Evolutionary conservation across 805 yeast species (phyloP), one percentile per base, ranked within the genome.

Genomic region (Candida berthetii): DNA sequence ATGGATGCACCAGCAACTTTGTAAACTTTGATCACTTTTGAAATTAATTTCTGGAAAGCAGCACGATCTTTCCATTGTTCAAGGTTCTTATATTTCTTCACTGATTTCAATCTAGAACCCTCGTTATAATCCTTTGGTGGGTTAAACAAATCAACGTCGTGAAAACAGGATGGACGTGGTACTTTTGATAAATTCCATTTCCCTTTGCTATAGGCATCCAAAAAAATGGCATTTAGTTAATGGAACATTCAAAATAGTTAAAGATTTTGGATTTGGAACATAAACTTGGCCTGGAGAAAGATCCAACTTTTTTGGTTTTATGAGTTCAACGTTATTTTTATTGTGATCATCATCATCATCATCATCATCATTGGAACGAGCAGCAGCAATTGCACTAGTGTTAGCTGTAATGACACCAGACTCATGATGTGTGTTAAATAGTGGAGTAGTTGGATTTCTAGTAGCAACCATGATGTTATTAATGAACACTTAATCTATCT

Each of bases 91-190:
- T 69, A 71, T 20, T 54, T 41, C 17, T 65, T 68, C 1, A 78
- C 80, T 0, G 66, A 63, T 39, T 64, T 66, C 17, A 66, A 53
- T 39, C 86, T 61, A 11, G 57, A 46, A 1, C 58, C 48, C 49
- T 83, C 89, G 36, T 70, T 60, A 48, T 69, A 69, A 36, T 76
- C 66, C 18, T 71, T 77, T 0, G 91, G 91, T 0, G 90, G 79
- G 24, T 69, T 65, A 62, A 82, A 64, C 40, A 77, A 61, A 3
- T 76, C 76, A 4, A 60, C 55, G 7, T 58, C 63, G 17, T 64
- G 54, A 42, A 78, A 67, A 46, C 81, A 74, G 0, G 71, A 60
- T 0, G 91, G 91, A 39, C 78, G 64, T 2, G 72, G 69, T 3
- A 80, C 72, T 16, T 62, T 63, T 0, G 82, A 74, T 7, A 80